A percentile compares a stretch with the other conserved stretches of the same genome.
phyloP scores from a whole-genome alignment of 352 stramenopile genomes.

The Blastocystis sp. region DNA sequence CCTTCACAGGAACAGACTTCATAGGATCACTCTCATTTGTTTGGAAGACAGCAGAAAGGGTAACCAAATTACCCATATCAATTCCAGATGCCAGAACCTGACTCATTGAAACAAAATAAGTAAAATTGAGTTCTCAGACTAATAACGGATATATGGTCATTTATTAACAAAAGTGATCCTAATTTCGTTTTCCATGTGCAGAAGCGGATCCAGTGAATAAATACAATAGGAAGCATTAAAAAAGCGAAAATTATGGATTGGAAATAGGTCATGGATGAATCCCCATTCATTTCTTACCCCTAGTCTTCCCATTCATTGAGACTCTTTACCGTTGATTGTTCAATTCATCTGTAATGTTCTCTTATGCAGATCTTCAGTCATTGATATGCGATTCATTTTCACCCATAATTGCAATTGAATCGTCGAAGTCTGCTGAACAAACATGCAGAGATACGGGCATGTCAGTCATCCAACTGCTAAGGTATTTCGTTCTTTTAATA shows the following conservation, averaged over 20 bases:
- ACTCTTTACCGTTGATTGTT: too few species aligned
- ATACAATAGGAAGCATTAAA: too few species aligned
- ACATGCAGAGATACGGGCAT: conserved; percentile 10
- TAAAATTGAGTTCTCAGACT: too few species aligned
- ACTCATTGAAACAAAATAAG: not conserved
- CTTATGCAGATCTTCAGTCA: not conserved
- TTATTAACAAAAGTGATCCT: too few species aligned
- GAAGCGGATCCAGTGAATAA: too few species aligned
- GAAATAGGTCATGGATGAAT: too few species aligned
- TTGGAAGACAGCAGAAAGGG: conserved; percentile 31
- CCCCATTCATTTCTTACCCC: too few species aligned
- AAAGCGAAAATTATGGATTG: too few species aligned
- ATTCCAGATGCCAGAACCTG: conserved; percentile 23
- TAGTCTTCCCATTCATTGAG: too few species aligned
- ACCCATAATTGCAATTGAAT: conserved; percentile 21
- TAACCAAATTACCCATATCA: conserved; percentile 47
- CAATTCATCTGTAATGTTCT: not conserved
- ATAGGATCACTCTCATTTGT: conserved; percentile 25
- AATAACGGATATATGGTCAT: too few species aligned
- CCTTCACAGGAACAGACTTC: conserved; percentile 8
- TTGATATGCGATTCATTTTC: not conserved
- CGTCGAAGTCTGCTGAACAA: conserved; percentile 27
- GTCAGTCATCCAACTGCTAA: conserved; percentile 25
- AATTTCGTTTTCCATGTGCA: too few species aligned
- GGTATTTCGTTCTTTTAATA: not conserved